Evolutionary conservation across 352 stramenopile species (phyloP).

Genomic region (Plasmopara halstedii): DNA sequence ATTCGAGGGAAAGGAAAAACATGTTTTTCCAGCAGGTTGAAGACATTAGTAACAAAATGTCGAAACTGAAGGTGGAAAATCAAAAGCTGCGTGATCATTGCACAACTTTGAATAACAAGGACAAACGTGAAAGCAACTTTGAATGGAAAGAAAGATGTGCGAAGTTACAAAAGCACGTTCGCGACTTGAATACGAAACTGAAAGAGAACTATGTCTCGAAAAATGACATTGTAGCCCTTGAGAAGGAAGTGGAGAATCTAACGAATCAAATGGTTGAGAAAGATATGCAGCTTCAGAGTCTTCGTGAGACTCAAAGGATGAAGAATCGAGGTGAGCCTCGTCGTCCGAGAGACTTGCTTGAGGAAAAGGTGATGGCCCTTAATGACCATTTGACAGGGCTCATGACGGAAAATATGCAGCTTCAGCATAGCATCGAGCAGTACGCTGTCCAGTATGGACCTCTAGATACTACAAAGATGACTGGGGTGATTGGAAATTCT

Average conservation of each 20-base stretch:
- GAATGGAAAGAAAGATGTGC: constrained; percentile 38
- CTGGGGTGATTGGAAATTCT: constrained; percentile 23
- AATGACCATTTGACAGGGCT: constrained; percentile 83
- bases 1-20: constrained; percentile 4
- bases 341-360: constrained; percentile 50
- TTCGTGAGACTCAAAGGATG: constrained; percentile 19
- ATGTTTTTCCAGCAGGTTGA: constrained; percentile 26
- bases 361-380: constrained; percentile 73
- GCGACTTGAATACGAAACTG: constrained; percentile 39
- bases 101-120: background rate
- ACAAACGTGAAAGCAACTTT: constrained; percentile 2
- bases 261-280: constrained; percentile 40
- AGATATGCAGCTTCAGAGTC: constrained; percentile 34
- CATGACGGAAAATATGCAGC: constrained; percentile 65
- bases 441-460: constrained; percentile 37
- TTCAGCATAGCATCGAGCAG: constrained; percentile 69
- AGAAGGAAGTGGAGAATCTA: constrained; percentile 46
- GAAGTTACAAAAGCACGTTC: constrained; percentile 39
- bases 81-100: constrained; percentile 24
- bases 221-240: constrained; percentile 32
- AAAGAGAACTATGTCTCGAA: constrained; percentile 33
- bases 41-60: constrained; percentile 29
- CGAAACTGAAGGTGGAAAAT: constrained; percentile 51
- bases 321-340: constrained; percentile 17
- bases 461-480: constrained; percentile 11